Conservation (phyloP, 1,284 basidiomycete species). For the Moesziomyces sp. region DNA sequence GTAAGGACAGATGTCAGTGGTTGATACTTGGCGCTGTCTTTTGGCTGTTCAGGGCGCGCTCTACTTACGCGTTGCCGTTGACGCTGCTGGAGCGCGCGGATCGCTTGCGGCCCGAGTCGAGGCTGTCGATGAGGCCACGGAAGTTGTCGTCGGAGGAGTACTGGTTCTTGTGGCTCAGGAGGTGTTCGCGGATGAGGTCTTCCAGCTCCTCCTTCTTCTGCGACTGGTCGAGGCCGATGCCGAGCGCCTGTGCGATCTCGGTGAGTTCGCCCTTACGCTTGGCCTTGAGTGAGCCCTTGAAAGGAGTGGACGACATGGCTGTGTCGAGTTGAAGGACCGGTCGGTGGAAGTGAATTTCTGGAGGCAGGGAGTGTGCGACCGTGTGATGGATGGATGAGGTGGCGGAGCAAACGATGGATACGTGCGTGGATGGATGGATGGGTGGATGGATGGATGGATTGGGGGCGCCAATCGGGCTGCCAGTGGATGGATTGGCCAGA, state of each 20-base stretch:
- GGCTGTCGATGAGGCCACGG: constrained; percentile 53
- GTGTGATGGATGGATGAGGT: background rate
- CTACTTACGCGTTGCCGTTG: constrained; percentile 42
- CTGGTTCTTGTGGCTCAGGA: constrained; percentile 44
- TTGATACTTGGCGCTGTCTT: background rate
- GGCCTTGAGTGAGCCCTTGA: constrained; percentile 55
- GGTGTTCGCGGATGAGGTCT: constrained; percentile 48
- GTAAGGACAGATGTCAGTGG: constrained; percentile 1
- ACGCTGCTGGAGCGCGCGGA: constrained; percentile 49
- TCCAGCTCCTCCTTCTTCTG: constrained; percentile 57
- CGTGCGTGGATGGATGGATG: constrained; percentile 10
- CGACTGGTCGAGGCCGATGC: constrained; percentile 41
- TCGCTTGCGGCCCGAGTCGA: constrained; percentile 43
- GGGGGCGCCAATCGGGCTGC: constrained; percentile 1
- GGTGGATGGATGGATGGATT: constrained; percentile 29
- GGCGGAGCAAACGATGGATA: background rate
- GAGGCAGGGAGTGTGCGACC: background rate
- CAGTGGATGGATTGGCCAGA: constrained; percentile 9
- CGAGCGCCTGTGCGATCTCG: constrained; percentile 55
- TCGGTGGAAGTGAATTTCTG: background rate
- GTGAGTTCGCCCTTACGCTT: constrained; percentile 57
- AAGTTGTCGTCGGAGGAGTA: constrained; percentile 42
- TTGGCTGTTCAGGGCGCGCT: background rate
- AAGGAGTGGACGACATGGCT: constrained; percentile 44
- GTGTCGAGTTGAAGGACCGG: background rate